Evolutionary conservation across 2,329 filamentous ascomycete species (phyloP).

Genomic region (Xylariaceae sp.): DNA sequence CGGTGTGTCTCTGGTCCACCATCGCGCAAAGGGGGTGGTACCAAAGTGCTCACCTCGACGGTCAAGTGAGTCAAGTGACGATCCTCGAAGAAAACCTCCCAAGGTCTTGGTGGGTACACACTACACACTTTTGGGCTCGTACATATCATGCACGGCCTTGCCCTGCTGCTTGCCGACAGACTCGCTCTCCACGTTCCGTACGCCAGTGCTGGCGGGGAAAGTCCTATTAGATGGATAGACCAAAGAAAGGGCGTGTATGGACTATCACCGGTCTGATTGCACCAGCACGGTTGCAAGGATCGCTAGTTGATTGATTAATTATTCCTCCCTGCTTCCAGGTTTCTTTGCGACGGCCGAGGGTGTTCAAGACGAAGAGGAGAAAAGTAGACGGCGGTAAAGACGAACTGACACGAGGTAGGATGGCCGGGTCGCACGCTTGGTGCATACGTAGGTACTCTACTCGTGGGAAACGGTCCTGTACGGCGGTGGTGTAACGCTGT

Average conservation of each 20-base stretch:
- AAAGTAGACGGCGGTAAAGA: conserved; percentile 6
- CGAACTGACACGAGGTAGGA: conserved; percentile 7
- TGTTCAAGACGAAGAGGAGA: conserved; percentile 3
- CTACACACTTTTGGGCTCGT: conserved; percentile 37
- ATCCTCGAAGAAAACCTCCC: conserved; percentile 31
- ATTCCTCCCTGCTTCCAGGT: conserved; percentile 4
- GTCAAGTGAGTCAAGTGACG: conserved; percentile 21
- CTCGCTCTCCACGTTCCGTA: conserved; percentile 25
- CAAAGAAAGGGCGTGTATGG: conserved; percentile 20
- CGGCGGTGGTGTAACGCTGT: conserved; percentile 28
- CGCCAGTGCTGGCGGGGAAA: conserved; percentile 10
- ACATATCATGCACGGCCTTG: conserved; percentile 38
- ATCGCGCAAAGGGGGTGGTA: conserved; percentile 3
- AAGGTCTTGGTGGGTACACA: conserved; percentile 36
- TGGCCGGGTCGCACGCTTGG: conserved; percentile 24
- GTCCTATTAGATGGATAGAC: conserved; percentile 11
- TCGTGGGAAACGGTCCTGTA: conserved; percentile 28
- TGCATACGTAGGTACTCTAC: conserved; percentile 16
- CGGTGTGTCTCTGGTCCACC: not conserved
- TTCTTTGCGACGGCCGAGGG: conserved; percentile 9
- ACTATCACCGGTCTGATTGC: conserved; percentile 21
- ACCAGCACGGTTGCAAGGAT: no score
- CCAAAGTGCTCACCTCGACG: conserved; percentile 27
- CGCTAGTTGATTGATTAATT: no score
- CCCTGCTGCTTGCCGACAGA: conserved; percentile 34